Base-by-base conservation (phyloP, 768 basidiomycete genomes). In the Amanita muscaria region DNA sequence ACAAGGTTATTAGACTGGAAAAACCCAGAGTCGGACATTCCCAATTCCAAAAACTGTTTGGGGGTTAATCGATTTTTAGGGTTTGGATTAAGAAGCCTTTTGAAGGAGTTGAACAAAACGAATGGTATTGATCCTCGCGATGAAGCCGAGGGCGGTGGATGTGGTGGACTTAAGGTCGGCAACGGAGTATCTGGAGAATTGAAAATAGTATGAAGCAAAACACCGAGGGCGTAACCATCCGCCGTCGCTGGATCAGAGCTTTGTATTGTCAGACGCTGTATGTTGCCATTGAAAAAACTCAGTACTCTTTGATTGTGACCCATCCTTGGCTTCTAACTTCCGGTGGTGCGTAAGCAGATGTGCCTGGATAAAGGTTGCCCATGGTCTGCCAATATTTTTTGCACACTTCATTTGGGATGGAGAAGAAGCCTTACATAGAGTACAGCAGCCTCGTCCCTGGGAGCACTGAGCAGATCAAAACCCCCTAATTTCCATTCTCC, bases 401-500 rank as follows among this genome's bases (percentile, higher is more conserved):
- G 36, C 4, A 31, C 41, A 41, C 32, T 38, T 50, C 51, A 33
- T 50, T 24, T 46, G 31, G n/a, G 15, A 50, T 18, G 8, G 19
- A 39, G 19, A 33, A 30, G 18, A 51, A 32, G 53, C 64, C 84
- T 63, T 65, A 92, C 90, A 70, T 87, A 94, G 57, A 92, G 66
- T 12, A 87, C 75, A 24, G 86, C 77, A 35, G 70, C 60, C 11
- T 87, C 80, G 42, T 97, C 93, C 53, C 80, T 86, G 7, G 83
- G 74, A 52, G 74, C 88, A 53, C 89, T 91, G 50, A 96, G 61
- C 0, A 94, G 64, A 56, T 99, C 96, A 56, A 98, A 92, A 1
- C 94, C 94, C 15, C 89, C 93, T 6, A 99, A 67, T 57, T 88
- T 88, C 96, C 94, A 98, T 66, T 99, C 96, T 4, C 94, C 89